Evolutionary conservation across 208 protist species (phyloP).

Genomic region (Leishmania tarentolae): DNA sequence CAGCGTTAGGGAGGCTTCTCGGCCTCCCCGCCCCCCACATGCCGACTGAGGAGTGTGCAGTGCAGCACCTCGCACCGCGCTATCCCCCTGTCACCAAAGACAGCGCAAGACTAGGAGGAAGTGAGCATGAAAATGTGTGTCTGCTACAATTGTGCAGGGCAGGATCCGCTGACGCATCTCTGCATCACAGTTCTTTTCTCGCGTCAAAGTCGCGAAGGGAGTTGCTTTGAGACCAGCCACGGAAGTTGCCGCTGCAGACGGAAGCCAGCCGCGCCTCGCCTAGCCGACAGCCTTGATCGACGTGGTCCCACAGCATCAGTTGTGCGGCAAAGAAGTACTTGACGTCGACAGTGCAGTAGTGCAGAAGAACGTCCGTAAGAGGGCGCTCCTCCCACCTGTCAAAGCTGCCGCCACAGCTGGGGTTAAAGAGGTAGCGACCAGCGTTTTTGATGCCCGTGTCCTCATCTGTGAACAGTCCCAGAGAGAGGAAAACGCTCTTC

Average conservation of each 20-base stretch:
- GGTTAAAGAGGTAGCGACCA: conserved; percentile 51
- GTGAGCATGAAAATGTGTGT: background rate
- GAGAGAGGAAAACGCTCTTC: conserved; percentile 42
- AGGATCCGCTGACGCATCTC: background rate
- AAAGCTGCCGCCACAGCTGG: conserved; percentile 43
- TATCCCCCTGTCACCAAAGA: background rate
- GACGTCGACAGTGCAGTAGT: conserved; percentile 70
- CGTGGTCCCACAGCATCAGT: conserved; percentile 33
- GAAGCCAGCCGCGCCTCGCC: conserved; percentile 30
- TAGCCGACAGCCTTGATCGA: conserved; percentile 24
- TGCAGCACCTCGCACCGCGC: background rate
- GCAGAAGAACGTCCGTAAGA: conserved; percentile 43
- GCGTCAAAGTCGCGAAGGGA: conserved; percentile 37
- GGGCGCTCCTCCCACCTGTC: conserved; percentile 57
- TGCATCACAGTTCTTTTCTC: background rate
- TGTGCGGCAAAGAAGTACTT: conserved; percentile 65
- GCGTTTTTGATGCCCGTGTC: conserved; percentile 46
- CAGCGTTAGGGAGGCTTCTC: background rate
- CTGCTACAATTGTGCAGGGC: too few relatives aligned
- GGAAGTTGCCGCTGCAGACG: conserved; percentile 40
- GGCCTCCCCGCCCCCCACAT: background rate
- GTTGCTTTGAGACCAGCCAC: conserved; percentile 35
- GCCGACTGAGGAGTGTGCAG: background rate
- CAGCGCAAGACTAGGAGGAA: background rate
- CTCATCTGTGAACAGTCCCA: conserved; percentile 41